These are phyloP conservation scores for Purpureocillium takamizusanense DNA, from an alignment of 2,329 filamentous ascomycete species.

Conservation along the genomic window DNA sequence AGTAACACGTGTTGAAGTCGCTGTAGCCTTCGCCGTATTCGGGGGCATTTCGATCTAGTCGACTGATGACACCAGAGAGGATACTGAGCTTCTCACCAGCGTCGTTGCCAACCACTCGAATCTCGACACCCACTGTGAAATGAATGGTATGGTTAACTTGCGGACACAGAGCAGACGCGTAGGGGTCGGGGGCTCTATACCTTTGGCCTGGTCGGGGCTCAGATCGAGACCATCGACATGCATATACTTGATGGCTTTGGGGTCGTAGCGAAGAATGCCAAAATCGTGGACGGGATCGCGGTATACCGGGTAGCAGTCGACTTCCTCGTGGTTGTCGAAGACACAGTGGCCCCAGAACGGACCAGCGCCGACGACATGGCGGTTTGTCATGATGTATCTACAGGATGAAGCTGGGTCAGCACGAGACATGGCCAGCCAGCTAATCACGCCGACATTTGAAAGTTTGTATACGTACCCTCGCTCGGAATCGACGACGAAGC, in stretches of 20 bases:
- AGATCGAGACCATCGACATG: slow-evolving; percentile 70
- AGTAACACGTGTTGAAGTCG: slow-evolving; percentile 94
- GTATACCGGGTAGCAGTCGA: slow-evolving; percentile 93
- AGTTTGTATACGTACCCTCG: slow-evolving; percentile 52
- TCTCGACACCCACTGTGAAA: slow-evolving; percentile 73
- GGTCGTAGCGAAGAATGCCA: slow-evolving; percentile 92
- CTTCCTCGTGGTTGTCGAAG: slow-evolving; percentile 97
- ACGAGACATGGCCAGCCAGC: no score
- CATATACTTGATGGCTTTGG: slow-evolving; percentile 96
- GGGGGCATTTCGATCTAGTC: slow-evolving; percentile 90
- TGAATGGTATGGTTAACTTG: background rate
- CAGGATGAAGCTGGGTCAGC: background rate
- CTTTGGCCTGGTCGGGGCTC: slow-evolving; percentile 74
- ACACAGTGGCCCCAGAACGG: slow-evolving; percentile 98
- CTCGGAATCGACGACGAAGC: slow-evolving; percentile 94
- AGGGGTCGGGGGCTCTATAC: slow-evolving; percentile 16
- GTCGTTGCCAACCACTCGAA: slow-evolving; percentile 95
- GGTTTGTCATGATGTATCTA: slow-evolving; percentile 74
- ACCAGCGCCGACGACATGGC: slow-evolving; percentile 88
- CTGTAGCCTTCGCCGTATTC: slow-evolving; percentile 98
- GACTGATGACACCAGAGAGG: slow-evolving; percentile 91
- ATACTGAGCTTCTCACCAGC: slow-evolving; percentile 98
- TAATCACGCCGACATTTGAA: no score
- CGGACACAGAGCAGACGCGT: background rate
- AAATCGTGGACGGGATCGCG: slow-evolving; percentile 98